Conservation (phyloP, 495 filamentous ascomycete genomes). For the Neurospora tetrasperma region DNA sequence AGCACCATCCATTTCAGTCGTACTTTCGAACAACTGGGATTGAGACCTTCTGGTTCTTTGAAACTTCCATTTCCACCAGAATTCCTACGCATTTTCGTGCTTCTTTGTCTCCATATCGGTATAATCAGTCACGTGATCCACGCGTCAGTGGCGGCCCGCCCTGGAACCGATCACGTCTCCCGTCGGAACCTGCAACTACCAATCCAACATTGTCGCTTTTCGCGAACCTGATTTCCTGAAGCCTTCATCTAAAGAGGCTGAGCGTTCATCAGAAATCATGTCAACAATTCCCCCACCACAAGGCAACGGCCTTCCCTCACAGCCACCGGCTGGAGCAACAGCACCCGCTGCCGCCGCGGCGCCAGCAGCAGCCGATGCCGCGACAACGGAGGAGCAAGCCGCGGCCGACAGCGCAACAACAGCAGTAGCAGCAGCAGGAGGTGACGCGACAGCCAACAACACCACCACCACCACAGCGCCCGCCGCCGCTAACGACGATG, state of each 20-base stretch:
- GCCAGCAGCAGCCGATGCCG: constrained; percentile 14
- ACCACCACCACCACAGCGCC: neutral
- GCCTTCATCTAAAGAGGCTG: neutral
- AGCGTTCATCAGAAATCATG: neutral
- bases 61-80: neutral
- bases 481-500: constrained; percentile 3
- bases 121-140: neutral
- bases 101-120: neutral
- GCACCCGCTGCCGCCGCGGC: neutral
- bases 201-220: neutral
- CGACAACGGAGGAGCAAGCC: constrained; percentile 12
- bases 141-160: neutral
- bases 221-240: neutral
- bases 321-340: neutral
- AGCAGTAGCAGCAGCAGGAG: neutral
- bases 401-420: neutral
- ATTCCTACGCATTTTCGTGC: neutral
- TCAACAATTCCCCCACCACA: neutral
- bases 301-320: neutral
- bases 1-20: neutral
- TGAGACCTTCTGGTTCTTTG: neutral
- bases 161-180: neutral
- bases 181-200: neutral
- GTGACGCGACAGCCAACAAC: neutral
- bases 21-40: neutral